These are phyloP conservation scores for Fraxinus dipetala DNA, from an alignment of 305 asterid species.

Conservation along the genomic window DNA sequence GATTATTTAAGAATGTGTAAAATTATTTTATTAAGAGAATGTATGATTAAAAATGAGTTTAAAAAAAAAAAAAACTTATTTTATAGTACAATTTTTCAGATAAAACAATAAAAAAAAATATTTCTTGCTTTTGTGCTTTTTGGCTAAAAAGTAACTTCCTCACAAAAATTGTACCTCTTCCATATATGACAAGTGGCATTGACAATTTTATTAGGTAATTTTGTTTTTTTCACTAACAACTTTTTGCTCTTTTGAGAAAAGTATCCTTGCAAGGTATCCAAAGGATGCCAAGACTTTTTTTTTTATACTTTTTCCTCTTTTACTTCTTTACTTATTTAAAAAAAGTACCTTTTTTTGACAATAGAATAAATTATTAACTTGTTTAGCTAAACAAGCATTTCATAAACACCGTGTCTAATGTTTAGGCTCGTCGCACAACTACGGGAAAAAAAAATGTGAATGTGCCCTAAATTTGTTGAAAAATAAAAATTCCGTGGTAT, in stretches of 20 bases:
- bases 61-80: background rate
- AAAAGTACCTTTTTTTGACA: background rate
- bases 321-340: background rate
- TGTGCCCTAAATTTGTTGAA: background rate
- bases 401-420: background rate
- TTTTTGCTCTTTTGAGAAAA: background rate
- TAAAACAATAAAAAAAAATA: background rate
- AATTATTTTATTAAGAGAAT: too few relatives aligned
- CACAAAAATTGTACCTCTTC: background rate
- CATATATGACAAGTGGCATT: background rate
- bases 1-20: background rate
- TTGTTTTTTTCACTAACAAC: background rate
- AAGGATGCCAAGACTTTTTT: background rate
- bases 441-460: background rate
- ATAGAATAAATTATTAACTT: background rate
- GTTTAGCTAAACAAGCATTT: background rate
- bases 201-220: background rate
- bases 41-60: too few relatives aligned
- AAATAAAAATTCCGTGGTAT: background rate
- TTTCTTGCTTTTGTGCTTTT: background rate
- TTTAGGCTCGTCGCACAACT: background rate
- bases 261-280: background rate
- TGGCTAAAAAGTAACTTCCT: background rate
- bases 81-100: background rate
- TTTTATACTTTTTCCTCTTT: background rate